These are phyloP conservation scores for Paraurostyla sp. DNA, from an alignment of 73 alveolate genomes.

Conservation along the genomic window DNA sequence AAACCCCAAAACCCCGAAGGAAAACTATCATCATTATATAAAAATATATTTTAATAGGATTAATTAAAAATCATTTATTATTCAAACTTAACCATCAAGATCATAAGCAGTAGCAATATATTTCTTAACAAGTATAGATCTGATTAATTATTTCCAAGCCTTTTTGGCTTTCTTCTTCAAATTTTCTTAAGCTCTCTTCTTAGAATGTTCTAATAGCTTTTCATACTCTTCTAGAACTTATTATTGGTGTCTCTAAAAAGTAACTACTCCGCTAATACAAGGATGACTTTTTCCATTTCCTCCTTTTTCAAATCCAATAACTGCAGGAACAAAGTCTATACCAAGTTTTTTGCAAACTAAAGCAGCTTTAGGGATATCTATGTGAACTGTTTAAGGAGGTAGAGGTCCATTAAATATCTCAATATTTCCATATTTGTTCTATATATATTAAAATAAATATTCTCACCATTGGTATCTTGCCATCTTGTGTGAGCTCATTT, in stretches of 20 bases:
- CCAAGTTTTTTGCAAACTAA: conserved; percentile 50
- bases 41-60: too few relatives aligned
- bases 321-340: conserved; percentile 61
- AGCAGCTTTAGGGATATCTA: conserved; percentile 62
- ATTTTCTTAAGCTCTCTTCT: conserved; percentile 46
- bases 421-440: conserved; percentile 72
- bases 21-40: too few relatives aligned
- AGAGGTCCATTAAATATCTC: conserved; percentile 64
- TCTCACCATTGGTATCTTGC: conserved; percentile 62
- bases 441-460: background rate
- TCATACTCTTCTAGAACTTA: conserved; percentile 28
- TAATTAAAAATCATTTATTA: too few relatives aligned
- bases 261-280: conserved; percentile 64
- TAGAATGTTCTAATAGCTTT: background rate
- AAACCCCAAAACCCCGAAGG: too few relatives aligned
- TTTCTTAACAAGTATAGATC: conserved; percentile 60
- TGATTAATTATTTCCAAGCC: conserved; percentile 58
- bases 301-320: conserved; percentile 76
- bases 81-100: background rate
- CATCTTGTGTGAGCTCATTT: conserved; percentile 67
- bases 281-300: conserved; percentile 67
- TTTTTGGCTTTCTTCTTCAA: conserved; percentile 53
- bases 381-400: conserved; percentile 51
- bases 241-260: conserved; percentile 31
- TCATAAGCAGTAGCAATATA: conserved; percentile 57